Evolutionary conservation across 441 rosid species (phyloP).

Genomic region (Biscutella laevigata): DNA sequence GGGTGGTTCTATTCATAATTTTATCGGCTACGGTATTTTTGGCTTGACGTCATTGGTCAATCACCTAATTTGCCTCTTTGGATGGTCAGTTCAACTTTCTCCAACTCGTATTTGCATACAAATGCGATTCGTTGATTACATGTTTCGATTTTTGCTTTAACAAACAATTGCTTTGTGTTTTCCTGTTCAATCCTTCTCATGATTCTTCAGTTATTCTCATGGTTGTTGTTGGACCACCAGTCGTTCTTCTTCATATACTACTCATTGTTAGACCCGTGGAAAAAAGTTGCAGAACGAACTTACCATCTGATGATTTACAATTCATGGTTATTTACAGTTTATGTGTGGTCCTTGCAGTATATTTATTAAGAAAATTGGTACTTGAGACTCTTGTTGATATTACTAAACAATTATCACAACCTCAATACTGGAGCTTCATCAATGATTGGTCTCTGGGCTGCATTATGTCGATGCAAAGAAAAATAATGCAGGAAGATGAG

Average conservation of each 20-base stretch:
- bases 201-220: slow-evolving; percentile 45
- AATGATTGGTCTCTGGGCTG: too few relatives aligned
- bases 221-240: slow-evolving; percentile 48
- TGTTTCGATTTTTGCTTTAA: background rate
- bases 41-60: slow-evolving; percentile 50
- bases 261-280: slow-evolving; percentile 42
- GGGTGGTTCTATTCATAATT: slow-evolving; percentile 50
- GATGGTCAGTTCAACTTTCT: slow-evolving; percentile 45
- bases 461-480: too few relatives aligned
- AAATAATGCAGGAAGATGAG: too few relatives aligned
- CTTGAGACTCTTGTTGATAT: slow-evolving; percentile 38
- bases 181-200: slow-evolving; percentile 28
- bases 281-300: slow-evolving; percentile 33
- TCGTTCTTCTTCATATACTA: slow-evolving; percentile 39
- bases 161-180: too few relatives aligned
- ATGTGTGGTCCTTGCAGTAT: slow-evolving; percentile 46
- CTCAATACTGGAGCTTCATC: too few relatives aligned
- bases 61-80: slow-evolving; percentile 60
- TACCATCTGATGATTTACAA: slow-evolving; percentile 32
- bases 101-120: background rate
- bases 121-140: background rate
- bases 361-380: slow-evolving; percentile 39
- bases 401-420: slow-evolving; percentile 28
- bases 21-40: slow-evolving; percentile 62
- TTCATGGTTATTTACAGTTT: slow-evolving; percentile 38